Evolutionary conservation across 2,329 filamentous ascomycete species (phyloP).

Genomic region (Coniochaeta prunicola): DNA sequence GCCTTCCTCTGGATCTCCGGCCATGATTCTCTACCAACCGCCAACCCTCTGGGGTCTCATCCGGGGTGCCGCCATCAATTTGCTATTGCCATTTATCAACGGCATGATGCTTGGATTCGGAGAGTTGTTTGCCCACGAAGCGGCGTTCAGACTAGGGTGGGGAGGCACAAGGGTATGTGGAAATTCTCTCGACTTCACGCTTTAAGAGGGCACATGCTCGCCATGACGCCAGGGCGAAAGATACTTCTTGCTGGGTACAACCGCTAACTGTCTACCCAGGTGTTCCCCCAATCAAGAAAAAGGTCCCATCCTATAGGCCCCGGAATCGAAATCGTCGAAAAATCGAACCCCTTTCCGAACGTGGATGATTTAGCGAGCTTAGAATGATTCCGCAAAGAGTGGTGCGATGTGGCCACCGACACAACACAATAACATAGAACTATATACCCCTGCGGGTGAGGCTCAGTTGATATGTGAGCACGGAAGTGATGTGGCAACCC

Average conservation of each 20-base stretch:
- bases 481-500: not conserved
- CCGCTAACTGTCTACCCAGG: slow-evolving; percentile 25
- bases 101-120: slow-evolving; percentile 98
- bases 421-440: not conserved
- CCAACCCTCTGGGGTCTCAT: slow-evolving; percentile 82
- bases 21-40: slow-evolving; percentile 79
- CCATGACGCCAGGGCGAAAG: not conserved
- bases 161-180: slow-evolving; percentile 76
- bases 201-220: not conserved
- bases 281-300: slow-evolving; percentile 54
- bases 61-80: slow-evolving; percentile 86
- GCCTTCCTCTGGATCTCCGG: slow-evolving; percentile 55
- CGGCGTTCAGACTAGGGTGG: slow-evolving; percentile 90
- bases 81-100: slow-evolving; percentile 93
- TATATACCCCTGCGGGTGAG: not conserved
- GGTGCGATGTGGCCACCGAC: not conserved
- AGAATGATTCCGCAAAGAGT: slow-evolving; percentile 44
- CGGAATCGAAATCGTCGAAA: slow-evolving; percentile 71
- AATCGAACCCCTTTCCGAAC: slow-evolving; percentile 47
- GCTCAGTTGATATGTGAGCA: not conserved
- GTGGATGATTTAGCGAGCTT: slow-evolving; percentile 61
- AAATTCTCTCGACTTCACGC: not conserved
- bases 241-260: not conserved
- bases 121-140: slow-evolving; percentile 93
- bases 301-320: slow-evolving; percentile 64